phyloP scores from a whole-genome alignment of 306 rosid genomes.

The Vachellia pachyceras region DNA sequence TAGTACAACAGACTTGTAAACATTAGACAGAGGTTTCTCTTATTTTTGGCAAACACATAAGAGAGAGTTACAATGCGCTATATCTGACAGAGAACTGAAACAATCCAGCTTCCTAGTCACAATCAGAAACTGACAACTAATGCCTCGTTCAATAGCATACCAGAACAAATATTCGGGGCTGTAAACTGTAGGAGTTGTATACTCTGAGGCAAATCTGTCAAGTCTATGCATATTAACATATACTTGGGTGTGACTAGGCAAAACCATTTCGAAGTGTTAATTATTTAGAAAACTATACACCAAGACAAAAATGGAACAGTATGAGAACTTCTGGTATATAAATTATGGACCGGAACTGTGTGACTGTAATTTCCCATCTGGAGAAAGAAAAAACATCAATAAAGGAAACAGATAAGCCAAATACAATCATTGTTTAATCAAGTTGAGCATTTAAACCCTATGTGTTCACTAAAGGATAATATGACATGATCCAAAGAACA shows the following conservation, averaged over 20 bases:
- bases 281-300: neutral
- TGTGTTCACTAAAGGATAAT: neutral
- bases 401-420: neutral
- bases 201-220: neutral
- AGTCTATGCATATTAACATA: neutral
- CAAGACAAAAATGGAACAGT: neutral
- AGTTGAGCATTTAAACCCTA: neutral
- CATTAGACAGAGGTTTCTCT: neutral
- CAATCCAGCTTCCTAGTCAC: constrained; percentile 7
- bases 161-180: neutral
- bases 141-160: neutral
- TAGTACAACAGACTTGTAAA: neutral
- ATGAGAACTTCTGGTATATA: neutral
- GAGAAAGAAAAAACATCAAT: neutral
- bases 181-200: constrained; percentile 4
- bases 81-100: constrained; percentile 2
- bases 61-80: neutral
- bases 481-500: neutral
- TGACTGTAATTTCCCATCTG: neutral
- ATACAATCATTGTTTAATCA: neutral
- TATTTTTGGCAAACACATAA: neutral
- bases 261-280: neutral
- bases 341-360: neutral
- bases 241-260: neutral
- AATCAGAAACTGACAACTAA: neutral